A percentile compares a stretch with the other conserved stretches of the same genome.
These are phyloP conservation scores for Phyllosticta capitalensis DNA, from an alignment of 2,329 filamentous ascomycete species.

Conservation along the genomic window DNA sequence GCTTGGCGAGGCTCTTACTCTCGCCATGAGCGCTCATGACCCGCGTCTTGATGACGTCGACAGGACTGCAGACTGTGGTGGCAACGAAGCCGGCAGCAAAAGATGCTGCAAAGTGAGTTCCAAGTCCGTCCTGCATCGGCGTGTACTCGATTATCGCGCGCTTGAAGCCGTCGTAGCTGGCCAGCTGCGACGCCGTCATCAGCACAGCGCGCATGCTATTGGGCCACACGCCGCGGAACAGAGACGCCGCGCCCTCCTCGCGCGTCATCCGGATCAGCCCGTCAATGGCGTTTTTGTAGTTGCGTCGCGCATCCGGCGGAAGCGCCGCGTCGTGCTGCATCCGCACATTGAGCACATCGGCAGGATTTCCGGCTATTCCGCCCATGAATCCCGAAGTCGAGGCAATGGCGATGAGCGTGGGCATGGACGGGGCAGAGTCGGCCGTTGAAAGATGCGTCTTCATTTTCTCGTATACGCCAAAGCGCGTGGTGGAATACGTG, in stretches of 20 bases:
- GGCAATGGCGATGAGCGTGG: slow-evolving; percentile 73
- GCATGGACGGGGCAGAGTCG: slow-evolving; percentile 52
- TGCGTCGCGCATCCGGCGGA: slow-evolving; percentile 61
- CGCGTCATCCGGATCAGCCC: slow-evolving; percentile 80
- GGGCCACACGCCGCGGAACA: slow-evolving; percentile 80
- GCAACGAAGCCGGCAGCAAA: slow-evolving; percentile 74
- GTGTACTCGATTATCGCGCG: slow-evolving; percentile 55
- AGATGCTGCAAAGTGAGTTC: slow-evolving; percentile 68
- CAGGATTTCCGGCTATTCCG: slow-evolving; percentile 84
- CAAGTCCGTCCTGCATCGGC: slow-evolving; percentile 56
- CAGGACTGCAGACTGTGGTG: slow-evolving; percentile 73
- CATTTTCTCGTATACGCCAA: slow-evolving; percentile 91
- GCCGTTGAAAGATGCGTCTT: slow-evolving; percentile 58
- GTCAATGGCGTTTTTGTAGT: slow-evolving; percentile 83
- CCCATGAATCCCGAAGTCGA: slow-evolving; percentile 77
- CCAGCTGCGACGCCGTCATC: slow-evolving; percentile 79
- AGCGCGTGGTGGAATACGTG: slow-evolving; percentile 93
- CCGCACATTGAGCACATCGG: slow-evolving; percentile 92
- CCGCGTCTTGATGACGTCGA: slow-evolving; percentile 83
- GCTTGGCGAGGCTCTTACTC: slow-evolving; percentile 44
- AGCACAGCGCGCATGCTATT: slow-evolving; percentile 74
- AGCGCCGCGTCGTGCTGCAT: slow-evolving; percentile 93
- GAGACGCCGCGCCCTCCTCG: slow-evolving; percentile 64
- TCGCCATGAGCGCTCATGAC: slow-evolving; percentile 61
- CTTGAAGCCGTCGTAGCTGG: slow-evolving; percentile 80